Percentiles rank a stretch among this genome's conserved stretches.
Evolutionary conservation across 495 filamentous ascomycete genomes (phyloP).

Genomic region (Penicillium paxilli): DNA sequence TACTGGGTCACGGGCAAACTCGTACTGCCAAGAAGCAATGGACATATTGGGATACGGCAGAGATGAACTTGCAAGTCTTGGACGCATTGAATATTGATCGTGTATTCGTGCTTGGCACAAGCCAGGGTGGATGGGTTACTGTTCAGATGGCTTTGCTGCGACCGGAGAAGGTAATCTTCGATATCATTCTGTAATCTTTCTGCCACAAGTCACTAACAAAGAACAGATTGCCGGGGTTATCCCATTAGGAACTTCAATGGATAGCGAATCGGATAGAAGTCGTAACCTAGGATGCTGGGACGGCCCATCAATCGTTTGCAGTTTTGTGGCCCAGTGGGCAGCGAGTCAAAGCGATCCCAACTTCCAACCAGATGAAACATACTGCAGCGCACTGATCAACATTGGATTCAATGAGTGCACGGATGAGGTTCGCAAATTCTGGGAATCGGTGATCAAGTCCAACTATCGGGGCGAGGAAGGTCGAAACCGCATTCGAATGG

Average conservation of each 20-base stretch:
- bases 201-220: not conserved
- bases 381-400: slow-evolving; percentile 53
- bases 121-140: slow-evolving; percentile 64
- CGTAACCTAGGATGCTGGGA: slow-evolving; percentile 59
- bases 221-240: slow-evolving; percentile 56
- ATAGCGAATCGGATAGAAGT: slow-evolving; percentile 56
- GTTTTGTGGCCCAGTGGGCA: slow-evolving; percentile 50
- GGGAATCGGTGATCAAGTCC: slow-evolving; percentile 51
- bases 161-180: slow-evolving; percentile 50
- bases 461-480: slow-evolving; percentile 62
- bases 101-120: slow-evolving; percentile 59
- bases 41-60: slow-evolving; percentile 55
- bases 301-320: slow-evolving; percentile 36
- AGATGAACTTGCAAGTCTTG: slow-evolving; percentile 52
- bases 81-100: slow-evolving; percentile 54
- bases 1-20: slow-evolving; percentile 53
- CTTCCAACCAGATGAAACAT: slow-evolving; percentile 56
- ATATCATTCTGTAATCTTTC: not conserved
- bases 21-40: slow-evolving; percentile 39
- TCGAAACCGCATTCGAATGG: slow-evolving; percentile 54
- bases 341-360: slow-evolving; percentile 41
- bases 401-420: slow-evolving; percentile 53
- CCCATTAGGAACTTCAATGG: slow-evolving; percentile 63
- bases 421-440: slow-evolving; percentile 44
- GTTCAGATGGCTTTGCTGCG: slow-evolving; percentile 58